A percentile compares a stretch with the other conserved stretches of the same genome.
phyloP scores from a whole-genome alignment of 176 grass and related monocot species.

The Hordeum vulgare region DNA sequence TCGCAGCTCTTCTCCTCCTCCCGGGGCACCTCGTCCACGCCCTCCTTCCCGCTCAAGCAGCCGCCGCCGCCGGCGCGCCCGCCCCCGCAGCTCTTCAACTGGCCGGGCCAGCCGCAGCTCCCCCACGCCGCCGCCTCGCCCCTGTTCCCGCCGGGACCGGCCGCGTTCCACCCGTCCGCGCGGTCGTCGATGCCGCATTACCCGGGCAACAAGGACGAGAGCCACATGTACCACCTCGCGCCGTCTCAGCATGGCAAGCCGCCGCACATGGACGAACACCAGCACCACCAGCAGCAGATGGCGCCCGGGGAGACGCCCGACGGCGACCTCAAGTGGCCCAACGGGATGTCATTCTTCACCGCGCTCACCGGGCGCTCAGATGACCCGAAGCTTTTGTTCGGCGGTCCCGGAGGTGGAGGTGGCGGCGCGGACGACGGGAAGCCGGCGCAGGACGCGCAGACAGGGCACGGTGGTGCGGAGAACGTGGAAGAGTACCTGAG shows the following conservation, averaged over 20 bases:
- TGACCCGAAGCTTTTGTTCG: conserved; percentile 74
- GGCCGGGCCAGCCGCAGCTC: conserved; percentile 38
- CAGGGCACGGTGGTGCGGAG: conserved; percentile 32
- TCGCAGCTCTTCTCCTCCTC: conserved; percentile 95
- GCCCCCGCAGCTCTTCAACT: conserved; percentile 43
- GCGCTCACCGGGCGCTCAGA: conserved; percentile 78
- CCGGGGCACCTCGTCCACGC: conserved; percentile 46
- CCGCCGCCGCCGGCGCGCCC: conserved; percentile 20
- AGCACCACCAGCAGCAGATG: conserved; percentile 13
- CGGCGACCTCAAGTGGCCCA: conserved; percentile 84
- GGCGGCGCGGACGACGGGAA: background rate
- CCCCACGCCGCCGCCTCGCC: conserved; percentile 29
- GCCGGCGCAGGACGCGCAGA: conserved; percentile 18
- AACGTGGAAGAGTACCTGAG: conserved; percentile 78
- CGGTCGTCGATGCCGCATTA: conserved; percentile 23
- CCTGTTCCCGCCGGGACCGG: conserved; percentile 27
- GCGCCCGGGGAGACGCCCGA: conserved; percentile 24
- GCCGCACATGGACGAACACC: conserved; percentile 56
- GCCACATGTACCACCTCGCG: conserved; percentile 51
- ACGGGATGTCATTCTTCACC: conserved; percentile 93
- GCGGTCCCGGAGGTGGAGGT: background rate
- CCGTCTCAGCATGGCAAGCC: conserved; percentile 28
- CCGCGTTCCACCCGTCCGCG: conserved; percentile 32
- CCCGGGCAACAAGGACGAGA: conserved; percentile 28
- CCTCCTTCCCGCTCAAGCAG: conserved; percentile 67